Evolutionary conservation across 2,329 filamentous ascomycete genomes (phyloP), one percentile per base, ranked within the genome.

Genomic region (Aspergillus sp.): DNA sequence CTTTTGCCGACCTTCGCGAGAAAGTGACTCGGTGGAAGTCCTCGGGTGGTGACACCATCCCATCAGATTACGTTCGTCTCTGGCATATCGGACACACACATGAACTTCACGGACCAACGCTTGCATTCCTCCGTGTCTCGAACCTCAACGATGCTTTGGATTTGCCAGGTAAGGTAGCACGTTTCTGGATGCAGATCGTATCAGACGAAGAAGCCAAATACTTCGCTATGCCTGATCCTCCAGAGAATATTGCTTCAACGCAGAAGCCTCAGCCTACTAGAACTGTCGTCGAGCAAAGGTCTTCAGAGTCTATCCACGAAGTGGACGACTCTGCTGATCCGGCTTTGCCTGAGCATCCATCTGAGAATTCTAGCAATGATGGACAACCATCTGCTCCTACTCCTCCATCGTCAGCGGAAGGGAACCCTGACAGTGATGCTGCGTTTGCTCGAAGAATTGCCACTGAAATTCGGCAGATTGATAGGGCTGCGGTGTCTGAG

Each of bases 151-250:
- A 55, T 20, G 59, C 61, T 1, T 44, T 71, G 27, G 57, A 61
- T 22, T 45, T 58, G 9, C 61, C 62, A 10, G 39, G 58, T 32
- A 56, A 57, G 7, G 55, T 54, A 12, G 54, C 65, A 32, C 64
- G 67, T 25, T 66, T 70, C 41, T 71, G 68, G 68, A 61, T 68
- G 56, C 62, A 71, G 41, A 48, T 65, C 3, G 59, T 71, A 4
- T 67, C 68, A 1, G 66, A 67, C 45, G 62, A 55, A 23, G 65
- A 68, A 48, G 63, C 66, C 43, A 64, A 65, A 43, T 60, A 60
- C 45, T 70, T 67, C 43, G 63, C 64, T 30, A 64, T 69, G 42
- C 59, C 60, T 3, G 67, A 70, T 45, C 67, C 66, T 2, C 56
- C 53, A 4, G 50, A 56, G 7, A 41, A 44, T 7, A 47, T 53